Evolutionary conservation across 2,329 filamentous ascomycete genomes (phyloP).

Genomic region (Botryotinia calthae): DNA sequence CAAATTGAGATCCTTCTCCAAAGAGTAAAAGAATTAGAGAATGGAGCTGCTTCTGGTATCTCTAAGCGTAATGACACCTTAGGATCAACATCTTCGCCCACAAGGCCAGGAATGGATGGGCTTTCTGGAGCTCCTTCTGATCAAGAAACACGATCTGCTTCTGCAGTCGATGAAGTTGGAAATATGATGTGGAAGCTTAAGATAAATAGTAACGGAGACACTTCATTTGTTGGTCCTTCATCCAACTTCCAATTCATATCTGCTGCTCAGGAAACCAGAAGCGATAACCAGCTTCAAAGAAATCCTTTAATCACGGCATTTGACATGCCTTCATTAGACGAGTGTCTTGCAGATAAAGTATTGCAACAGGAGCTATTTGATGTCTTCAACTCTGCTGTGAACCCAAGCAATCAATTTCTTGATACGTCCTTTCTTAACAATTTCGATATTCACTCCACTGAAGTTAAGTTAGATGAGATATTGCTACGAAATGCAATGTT

Average conservation of each 20-base stretch:
- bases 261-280: neutral
- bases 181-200: constrained; percentile 4
- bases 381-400: neutral
- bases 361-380: neutral
- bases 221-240: neutral
- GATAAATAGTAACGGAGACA: neutral
- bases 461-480: neutral
- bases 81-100: neutral
- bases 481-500: constrained; percentile 2
- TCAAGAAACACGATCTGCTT: neutral
- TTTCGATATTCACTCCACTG: neutral
- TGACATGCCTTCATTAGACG: neutral
- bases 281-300: neutral
- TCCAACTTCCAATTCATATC: neutral
- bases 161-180: neutral
- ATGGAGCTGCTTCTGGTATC: neutral
- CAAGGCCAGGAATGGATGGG: neutral
- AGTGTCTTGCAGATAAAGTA: neutral
- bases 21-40: neutral
- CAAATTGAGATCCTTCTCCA: neutral
- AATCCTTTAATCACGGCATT: neutral
- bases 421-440: neutral
- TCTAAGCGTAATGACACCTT: neutral
- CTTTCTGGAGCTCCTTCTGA: neutral
- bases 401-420: constrained; percentile 3